Base-by-base conservation (phyloP, 208 protist genomes). In the Trypanosoma conorhini region DNA sequence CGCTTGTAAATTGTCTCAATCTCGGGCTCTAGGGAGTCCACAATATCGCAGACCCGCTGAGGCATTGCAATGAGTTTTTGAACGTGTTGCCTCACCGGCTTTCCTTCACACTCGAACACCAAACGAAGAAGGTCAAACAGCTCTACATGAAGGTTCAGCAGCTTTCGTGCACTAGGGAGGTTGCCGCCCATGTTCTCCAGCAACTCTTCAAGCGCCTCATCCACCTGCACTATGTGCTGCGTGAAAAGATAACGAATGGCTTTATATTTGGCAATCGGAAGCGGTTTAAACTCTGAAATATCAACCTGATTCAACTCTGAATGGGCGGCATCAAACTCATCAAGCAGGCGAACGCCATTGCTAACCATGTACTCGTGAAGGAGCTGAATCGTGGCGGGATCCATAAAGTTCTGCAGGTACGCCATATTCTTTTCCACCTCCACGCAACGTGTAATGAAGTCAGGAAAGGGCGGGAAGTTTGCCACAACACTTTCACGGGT, bases 161-260 rank as follows among this genome's bases (percentile, higher is more conserved):
- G 77, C 67, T 92, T 92, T 60, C 86, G 83, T 31, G 78, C 83
- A 57, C 85, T 94, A 3, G 86, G 82, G 50, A 96, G 77, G 33
- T 62, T 67, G 19, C 84, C 82, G 13, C 77, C 74, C 77, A 92
- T 87, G 48, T 58, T 68, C 52, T 86, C 81, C 65, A 86, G 80
- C 50, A 96, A 75, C 69, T 91, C 84, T 35, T 73, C 77, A 57
- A 94, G 76, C 19, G 86, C 88, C n/a, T 77, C 40, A 52, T 94
- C 87, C 5, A 93, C 88, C 65, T 96, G 86, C 24, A 77, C 48
- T 3, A 80, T 93, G 80, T 96, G 91, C 74, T 91, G 88, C 72
- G 69, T 77, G 67, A 94, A 94, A 42, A 96, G 80, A 70, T 92
- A 96, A 58, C 85, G 81, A 13, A 88, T 93, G 15, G 87, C 88